Base-by-base conservation (phyloP, 805 yeast species). In the Schwanniomyces yamadae region DNA sequence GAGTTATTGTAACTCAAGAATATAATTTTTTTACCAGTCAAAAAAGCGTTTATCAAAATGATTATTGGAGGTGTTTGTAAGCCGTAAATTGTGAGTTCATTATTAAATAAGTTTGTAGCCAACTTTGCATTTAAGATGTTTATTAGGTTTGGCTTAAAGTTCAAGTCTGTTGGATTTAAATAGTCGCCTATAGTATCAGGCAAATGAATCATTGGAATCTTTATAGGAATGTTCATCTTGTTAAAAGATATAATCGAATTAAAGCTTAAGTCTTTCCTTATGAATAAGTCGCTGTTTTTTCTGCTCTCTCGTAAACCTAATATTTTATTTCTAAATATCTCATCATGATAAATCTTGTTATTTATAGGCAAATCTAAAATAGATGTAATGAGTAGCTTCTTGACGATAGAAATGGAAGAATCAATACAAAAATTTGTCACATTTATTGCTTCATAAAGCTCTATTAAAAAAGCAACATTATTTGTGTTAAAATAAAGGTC, bases 41-140 rank as follows among this genome's bases (percentile, higher is more conserved):
- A 48, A 40, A 66, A 38, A 33, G 71, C 57, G 54, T 64, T 55
- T 39, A 63, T 54, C 39, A 63, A 37, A 28, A 69, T 41, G 48
- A 59, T 53, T 30, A 60, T 44, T 39, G 71, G 72, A 1, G 81
- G 82, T 0, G 83, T 77, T 24, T 63, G 66, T 12, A 68, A 50
- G 0, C 82, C 82, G 51, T 74, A 75, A 9, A 73, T 68, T 2
- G 79, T 71, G 33, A 77, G 54, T 33, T 77, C 78, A 28, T 72
- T 67, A 42, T 70, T 66, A 35, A 63, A 55, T 28, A 41, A 64
- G 36, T 34, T 59, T 25, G 58, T 55, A 17, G 46, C 60, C 28
- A 76, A 46, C 16, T 59, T 57, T 2, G 68, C 52, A 26, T 65
- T 64, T 23, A 62, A 57, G 13, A 59, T 36, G 25, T 49, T 61